Base-by-base conservation (phyloP, 768 basidiomycete genomes). In the Lactifluus hygrophoroides region DNA sequence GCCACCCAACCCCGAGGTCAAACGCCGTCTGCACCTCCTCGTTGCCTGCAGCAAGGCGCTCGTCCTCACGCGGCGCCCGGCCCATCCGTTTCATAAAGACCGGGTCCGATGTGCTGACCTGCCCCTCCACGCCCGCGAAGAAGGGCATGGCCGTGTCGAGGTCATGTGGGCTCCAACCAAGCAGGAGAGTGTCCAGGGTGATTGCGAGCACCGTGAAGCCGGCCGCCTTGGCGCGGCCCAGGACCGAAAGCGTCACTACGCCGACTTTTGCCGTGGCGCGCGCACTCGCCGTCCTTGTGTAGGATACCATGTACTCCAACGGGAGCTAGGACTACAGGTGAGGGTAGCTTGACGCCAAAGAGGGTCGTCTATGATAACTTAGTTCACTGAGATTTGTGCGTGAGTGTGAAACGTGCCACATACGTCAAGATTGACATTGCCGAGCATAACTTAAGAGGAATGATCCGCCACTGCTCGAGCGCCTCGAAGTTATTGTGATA, bases 371-470 rank as follows among this genome's bases (percentile, higher is more conserved):
- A 50, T 35, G 38, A 0, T 19, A 56, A 43, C 37, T 3, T 10
- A 11, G 37, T 56, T 9, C n/a, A 16, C 19, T 56, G 7, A 16
- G 21, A 19, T 10, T 16, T 44, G 13, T 50, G 49, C 19, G 42
- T 2, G 43, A 14, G 34, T n/a, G 8, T n/a, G 19, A 17, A 17
- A 46, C 2, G 23, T 19, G 58, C 74, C 51, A 19, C 21, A 13
- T 64, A 85, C 89, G 64, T 85, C 79, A 30, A 92, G 67, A 47
- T 69, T 80, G 21, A 79, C 79, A 61, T 83, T 74, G 21, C 81
- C 75, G 34, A 91, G 78, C 88, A 90, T n/a, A n/a, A n/a, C n/a
- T n/a, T 89, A 6, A 84, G 80, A 2, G 90, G 90, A n/a, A 93
- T 74, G 67, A 94, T 86, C 35, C 79, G 80, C 76, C 79, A 91